Percentiles rank a stretch among this genome's conserved stretches.
Evolutionary conservation across 345 rosid species (phyloP).

Genomic region (Cardiospermum halicacabum): DNA sequence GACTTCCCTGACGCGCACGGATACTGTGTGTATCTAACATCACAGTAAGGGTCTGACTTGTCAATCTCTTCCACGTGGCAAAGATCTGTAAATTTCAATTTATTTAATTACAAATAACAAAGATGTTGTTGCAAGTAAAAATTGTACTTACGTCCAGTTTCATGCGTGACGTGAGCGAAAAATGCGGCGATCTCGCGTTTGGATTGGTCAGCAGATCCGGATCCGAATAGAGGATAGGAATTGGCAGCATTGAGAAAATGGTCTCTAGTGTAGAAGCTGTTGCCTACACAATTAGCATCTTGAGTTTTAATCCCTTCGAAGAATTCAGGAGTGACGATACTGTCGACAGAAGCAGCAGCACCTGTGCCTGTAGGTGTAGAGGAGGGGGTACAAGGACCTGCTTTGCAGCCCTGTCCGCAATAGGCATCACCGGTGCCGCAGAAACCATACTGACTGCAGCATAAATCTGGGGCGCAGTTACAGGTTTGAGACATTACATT

Average conservation of each 20-base stretch:
- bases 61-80: background rate
- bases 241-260: slow-evolving; percentile 17
- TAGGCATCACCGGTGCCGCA: slow-evolving; percentile 29
- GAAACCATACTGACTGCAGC: slow-evolving; percentile 46
- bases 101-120: too few relatives aligned
- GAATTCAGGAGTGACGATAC: slow-evolving; percentile 35
- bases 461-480: slow-evolving; percentile 38
- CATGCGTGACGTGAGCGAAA: slow-evolving; percentile 49
- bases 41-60: slow-evolving; percentile 45
- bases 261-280: slow-evolving; percentile 36
- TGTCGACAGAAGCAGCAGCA: slow-evolving; percentile 29
- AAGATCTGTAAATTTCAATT: background rate
- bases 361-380: slow-evolving; percentile 3
- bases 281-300: slow-evolving; percentile 38
- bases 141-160: slow-evolving; percentile 28
- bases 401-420: slow-evolving; percentile 46
- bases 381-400: slow-evolving; percentile 35
- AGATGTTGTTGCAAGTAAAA: too few relatives aligned
- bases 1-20: slow-evolving; percentile 55
- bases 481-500: slow-evolving; percentile 42
- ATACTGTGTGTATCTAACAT: slow-evolving; percentile 32
- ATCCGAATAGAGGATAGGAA: slow-evolving; percentile 13
- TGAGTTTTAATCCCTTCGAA: slow-evolving; percentile 36
- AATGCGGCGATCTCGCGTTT: slow-evolving; percentile 47
- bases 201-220: slow-evolving; percentile 20